These are phyloP conservation scores for Linum trigynum DNA, from an alignment of 345 rosid genomes.

Conservation along the genomic window DNA sequence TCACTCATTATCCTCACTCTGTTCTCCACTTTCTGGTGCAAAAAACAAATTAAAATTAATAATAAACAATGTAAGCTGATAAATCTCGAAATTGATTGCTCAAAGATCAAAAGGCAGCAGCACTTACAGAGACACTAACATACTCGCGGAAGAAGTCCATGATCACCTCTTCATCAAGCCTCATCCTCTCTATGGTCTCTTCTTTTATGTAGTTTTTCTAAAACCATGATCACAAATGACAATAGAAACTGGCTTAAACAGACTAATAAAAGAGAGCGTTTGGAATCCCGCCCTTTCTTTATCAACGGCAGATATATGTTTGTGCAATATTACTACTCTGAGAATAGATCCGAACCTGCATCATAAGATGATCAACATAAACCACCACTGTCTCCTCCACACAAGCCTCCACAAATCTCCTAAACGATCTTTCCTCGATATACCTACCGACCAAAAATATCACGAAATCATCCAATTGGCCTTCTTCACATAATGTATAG, in stretches of 20 bases:
- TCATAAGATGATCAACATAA: conserved; percentile 81
- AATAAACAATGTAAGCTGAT: conserved; percentile 1
- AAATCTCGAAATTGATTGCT: neutral
- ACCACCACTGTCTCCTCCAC: conserved; percentile 85
- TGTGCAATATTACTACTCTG: no score
- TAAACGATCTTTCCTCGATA: conserved; percentile 87
- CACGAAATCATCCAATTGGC: neutral
- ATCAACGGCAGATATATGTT: no score
- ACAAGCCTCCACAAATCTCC: conserved; percentile 94
- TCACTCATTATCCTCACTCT: conserved; percentile 81
- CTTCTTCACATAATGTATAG: neutral
- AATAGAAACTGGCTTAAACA: neutral
- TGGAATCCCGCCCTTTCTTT: no score
- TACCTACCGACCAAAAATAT: conserved; percentile 38
- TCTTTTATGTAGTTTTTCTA: conserved; percentile 88
- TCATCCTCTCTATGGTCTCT: conserved; percentile 93
- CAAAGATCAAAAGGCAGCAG: conserved; percentile 1
- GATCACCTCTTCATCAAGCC: conserved; percentile 89
- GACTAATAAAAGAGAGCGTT: neutral
- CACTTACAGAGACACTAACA: conserved; percentile 72
- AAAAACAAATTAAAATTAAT: conserved; percentile 9
- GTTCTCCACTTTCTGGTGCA: conserved; percentile 78
- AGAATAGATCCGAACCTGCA: conserved; percentile 43
- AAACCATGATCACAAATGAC: conserved; percentile 17
- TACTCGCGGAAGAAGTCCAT: conserved; percentile 95